Base-by-base conservation (phyloP, 257 asterid genomes). In the Solanum ossicruentum region DNA sequence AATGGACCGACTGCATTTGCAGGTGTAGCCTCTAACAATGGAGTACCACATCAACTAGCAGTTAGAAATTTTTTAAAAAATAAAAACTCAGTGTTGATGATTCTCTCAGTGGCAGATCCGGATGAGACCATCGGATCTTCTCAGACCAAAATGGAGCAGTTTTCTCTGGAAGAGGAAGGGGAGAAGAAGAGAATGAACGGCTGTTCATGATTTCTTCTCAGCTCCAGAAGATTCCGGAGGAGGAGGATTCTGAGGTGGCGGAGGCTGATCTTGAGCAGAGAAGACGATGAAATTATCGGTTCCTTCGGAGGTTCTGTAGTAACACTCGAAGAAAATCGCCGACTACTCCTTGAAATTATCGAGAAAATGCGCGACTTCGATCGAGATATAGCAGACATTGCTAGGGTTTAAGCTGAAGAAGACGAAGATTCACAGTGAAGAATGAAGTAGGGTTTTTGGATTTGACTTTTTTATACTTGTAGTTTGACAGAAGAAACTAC, bases 241-340 rank as follows among this genome's bases (percentile, higher is more conserved):
- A 84, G 91, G 88, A 20, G 86, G 88, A 18, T 80, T 87, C 70
- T 88, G 84, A 21, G 89, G 55, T 20, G 88, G 91, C 84, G 91
- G 98, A 69, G 88, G 88, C 73, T 89, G 95, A 89, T 93, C 91
- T 65, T 84, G 91, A 92, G 81, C 70, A 89, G 54, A 26, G 89
- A 52, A 55, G 98, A 88, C 60, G 97, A 84, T 79, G 95, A 85
- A n/a, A 93, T 16, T 10, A 92, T 80, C 0, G 95, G 45, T 65
- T 89, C 95, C 85, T 71, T 88, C 1, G 89, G 88, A 47, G 94
- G 88, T 67, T 92, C 93, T 2, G 91, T 26, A 55, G 91, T 36
- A 39, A 58, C 60, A 65, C 51, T 83, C 47, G 92, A 88, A 84
- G 87, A 89, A 69, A 83, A 86, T 55, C 92, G 86, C 28, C 92